Conservation (phyloP, 148 eudicot species). For the Cornus kousa region DNA sequence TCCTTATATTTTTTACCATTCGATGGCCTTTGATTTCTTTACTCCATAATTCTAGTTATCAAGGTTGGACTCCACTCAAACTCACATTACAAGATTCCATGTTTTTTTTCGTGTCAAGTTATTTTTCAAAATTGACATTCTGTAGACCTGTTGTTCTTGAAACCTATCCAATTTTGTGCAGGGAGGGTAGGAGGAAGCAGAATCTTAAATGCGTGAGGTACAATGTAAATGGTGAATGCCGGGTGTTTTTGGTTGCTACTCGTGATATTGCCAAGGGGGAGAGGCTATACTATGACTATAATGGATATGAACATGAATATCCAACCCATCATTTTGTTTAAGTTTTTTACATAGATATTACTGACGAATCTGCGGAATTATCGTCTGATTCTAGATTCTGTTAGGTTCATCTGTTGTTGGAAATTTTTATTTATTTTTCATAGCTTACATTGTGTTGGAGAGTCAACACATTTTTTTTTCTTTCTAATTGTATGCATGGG, state of each 20-base stretch:
- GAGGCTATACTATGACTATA: slow-evolving; percentile 89
- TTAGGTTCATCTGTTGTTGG: slow-evolving; percentile 1
- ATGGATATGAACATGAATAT: slow-evolving; percentile 82
- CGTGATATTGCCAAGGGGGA: slow-evolving; percentile 92
- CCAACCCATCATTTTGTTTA: slow-evolving; percentile 86
- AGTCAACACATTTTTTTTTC: slow-evolving; percentile 3
- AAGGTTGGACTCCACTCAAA: neutral
- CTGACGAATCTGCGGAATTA: neutral
- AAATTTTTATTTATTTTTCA: neutral
- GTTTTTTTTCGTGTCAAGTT: neutral
- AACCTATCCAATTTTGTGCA: slow-evolving; percentile 36
- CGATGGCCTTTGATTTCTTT: neutral
- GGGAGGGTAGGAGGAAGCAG: slow-evolving; percentile 80
- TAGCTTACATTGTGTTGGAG: slow-evolving; percentile 6
- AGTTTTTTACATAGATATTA: slow-evolving; percentile 16
- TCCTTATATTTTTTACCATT: neutral
- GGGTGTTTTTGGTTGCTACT: slow-evolving; percentile 74
- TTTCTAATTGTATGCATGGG: slow-evolving; percentile 7
- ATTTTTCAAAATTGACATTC: neutral
- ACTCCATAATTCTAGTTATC: neutral
- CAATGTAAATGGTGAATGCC: slow-evolving; percentile 71
- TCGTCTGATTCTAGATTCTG: slow-evolving; percentile 4
- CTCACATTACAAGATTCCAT: neutral
- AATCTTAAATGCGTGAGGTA: slow-evolving; percentile 88
- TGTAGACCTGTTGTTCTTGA: slow-evolving; percentile 13